A percentile compares a stretch with the other conserved stretches of the same genome.
These are phyloP conservation scores for Russula lepida DNA, from an alignment of 768 basidiomycete genomes.

Conservation along the genomic window DNA sequence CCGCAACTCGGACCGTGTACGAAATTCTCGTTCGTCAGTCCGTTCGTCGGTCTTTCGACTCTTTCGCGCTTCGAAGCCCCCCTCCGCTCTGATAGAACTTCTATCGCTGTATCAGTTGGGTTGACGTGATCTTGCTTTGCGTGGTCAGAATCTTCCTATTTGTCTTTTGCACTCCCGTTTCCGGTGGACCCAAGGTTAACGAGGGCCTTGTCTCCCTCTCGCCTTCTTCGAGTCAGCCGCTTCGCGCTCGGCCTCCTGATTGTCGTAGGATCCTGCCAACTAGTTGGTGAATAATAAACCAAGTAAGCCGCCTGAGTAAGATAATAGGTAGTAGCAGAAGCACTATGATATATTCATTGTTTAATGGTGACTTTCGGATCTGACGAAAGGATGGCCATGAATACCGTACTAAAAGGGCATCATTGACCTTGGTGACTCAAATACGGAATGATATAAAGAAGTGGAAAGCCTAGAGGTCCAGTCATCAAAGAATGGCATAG, in stretches of 20 bases:
- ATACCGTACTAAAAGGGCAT: constrained; percentile 77
- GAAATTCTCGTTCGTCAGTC: too few species aligned
- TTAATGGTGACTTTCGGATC: constrained; percentile 74
- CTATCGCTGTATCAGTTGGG: neutral
- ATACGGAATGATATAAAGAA: constrained; percentile 74
- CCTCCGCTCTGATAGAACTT: neutral
- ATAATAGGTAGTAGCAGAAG: constrained; percentile 13
- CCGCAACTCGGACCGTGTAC: too few species aligned
- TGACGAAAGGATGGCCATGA: constrained; percentile 93
- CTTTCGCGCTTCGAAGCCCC: too few species aligned
- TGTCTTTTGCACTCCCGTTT: neutral
- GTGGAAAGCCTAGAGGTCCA: constrained; percentile 43
- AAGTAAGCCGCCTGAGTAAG: constrained; percentile 13
- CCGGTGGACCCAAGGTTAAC: constrained; percentile 14
- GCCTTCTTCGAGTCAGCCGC: constrained; percentile 47
- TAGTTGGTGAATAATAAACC: constrained; percentile 29
- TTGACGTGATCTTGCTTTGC: neutral
- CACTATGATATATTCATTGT: constrained; percentile 80
- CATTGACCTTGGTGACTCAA: constrained; percentile 74
- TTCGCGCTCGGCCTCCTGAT: constrained; percentile 59
- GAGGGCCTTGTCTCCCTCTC: constrained; percentile 29
- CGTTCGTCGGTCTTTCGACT: neutral
- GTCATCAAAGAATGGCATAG: neutral
- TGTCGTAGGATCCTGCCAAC: constrained; percentile 88
- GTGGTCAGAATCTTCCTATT: neutral